Evolutionary conservation across 1,284 basidiomycete genomes (phyloP).

Genomic region (Sporisorium sorghi): DNA sequence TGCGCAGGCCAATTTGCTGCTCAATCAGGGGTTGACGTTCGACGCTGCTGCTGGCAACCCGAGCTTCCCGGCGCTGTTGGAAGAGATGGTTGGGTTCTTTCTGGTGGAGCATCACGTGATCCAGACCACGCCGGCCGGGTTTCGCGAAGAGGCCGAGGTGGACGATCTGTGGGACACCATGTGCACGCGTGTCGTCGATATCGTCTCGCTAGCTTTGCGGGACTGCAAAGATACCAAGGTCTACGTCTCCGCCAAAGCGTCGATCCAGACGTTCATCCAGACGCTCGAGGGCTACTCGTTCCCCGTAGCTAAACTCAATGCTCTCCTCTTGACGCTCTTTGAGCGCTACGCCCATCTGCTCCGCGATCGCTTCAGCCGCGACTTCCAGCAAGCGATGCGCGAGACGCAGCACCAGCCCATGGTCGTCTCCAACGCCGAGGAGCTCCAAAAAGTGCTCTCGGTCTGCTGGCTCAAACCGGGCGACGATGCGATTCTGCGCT

Average conservation of each 20-base stretch:
- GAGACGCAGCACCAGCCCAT: slow-evolving; percentile 93
- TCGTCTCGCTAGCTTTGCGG: slow-evolving; percentile 80
- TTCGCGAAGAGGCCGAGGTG: slow-evolving; percentile 88
- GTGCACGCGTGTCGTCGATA: slow-evolving; percentile 80
- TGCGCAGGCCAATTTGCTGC: slow-evolving; percentile 90
- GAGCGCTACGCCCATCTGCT: slow-evolving; percentile 88
- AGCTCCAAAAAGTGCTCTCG: slow-evolving; percentile 81
- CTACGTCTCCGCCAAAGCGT: slow-evolving; percentile 86
- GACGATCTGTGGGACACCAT: slow-evolving; percentile 97
- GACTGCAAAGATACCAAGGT: slow-evolving; percentile 84
- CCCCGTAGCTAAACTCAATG: slow-evolving; percentile 83
- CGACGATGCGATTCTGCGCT: slow-evolving; percentile 46
- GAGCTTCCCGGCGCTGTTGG: slow-evolving; percentile 67
- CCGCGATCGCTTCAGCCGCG: slow-evolving; percentile 82
- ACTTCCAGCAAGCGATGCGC: slow-evolving; percentile 73
- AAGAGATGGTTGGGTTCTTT: slow-evolving; percentile 98
- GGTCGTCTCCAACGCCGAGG: slow-evolving; percentile 79
- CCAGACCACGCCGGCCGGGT: slow-evolving; percentile 78
- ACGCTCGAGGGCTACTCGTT: slow-evolving; percentile 87
- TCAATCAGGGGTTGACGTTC: slow-evolving; percentile 75
- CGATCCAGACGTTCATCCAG: slow-evolving; percentile 86
- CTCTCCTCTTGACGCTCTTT: slow-evolving; percentile 86
- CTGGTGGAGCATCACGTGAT: slow-evolving; percentile 95
- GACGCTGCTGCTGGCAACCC: slow-evolving; percentile 53
- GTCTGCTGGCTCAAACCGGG: slow-evolving; percentile 83